A percentile compares a stretch with the other conserved stretches of the same genome.
phyloP scores from a whole-genome alignment of 352 stramenopile species.

The Pythium aquatile region DNA sequence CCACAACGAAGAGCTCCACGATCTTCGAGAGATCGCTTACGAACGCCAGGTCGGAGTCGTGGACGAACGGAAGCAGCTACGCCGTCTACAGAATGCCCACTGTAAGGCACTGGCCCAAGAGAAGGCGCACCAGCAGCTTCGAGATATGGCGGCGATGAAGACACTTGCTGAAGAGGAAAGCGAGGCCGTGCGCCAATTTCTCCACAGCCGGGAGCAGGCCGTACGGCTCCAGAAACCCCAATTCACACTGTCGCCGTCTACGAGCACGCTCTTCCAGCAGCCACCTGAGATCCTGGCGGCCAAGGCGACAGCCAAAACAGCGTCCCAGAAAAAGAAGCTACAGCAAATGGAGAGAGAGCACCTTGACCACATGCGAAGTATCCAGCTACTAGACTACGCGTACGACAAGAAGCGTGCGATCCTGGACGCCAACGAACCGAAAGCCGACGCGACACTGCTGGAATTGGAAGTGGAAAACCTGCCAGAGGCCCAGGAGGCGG shows the following conservation, averaged over 20 bases:
- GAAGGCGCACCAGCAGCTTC: slow-evolving; percentile 33
- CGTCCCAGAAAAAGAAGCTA: slow-evolving; percentile 39
- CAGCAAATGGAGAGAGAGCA: slow-evolving; percentile 55
- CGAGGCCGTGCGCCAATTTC: slow-evolving; percentile 40
- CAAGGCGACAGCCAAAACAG: slow-evolving; percentile 51
- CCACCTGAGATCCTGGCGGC: slow-evolving; percentile 67
- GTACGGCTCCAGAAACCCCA: slow-evolving; percentile 45
- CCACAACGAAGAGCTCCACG: slow-evolving; percentile 59
- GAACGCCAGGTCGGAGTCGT: slow-evolving; percentile 46
- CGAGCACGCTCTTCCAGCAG: slow-evolving; percentile 64
- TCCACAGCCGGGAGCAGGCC: slow-evolving; percentile 42
- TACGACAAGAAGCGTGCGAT: slow-evolving; percentile 61
- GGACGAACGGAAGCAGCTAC: slow-evolving; percentile 48
- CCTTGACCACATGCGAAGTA: slow-evolving; percentile 60
- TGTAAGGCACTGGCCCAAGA: slow-evolving; percentile 54
- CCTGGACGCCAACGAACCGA: slow-evolving; percentile 42
- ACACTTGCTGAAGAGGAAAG: slow-evolving; percentile 50
- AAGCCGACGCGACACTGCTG: slow-evolving; percentile 52
- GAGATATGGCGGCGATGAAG: slow-evolving; percentile 63
- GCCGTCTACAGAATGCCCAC: slow-evolving; percentile 47
- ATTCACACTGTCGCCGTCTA: slow-evolving; percentile 62
- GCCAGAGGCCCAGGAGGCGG: slow-evolving; percentile 29
- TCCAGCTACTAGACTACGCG: slow-evolving; percentile 72
- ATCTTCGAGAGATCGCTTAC: slow-evolving; percentile 39
- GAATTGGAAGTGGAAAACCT: slow-evolving; percentile 42